These are phyloP conservation scores for Leccinum pachyderme DNA, from an alignment of 1,284 basidiomycete genomes.

Conservation along the genomic window DNA sequence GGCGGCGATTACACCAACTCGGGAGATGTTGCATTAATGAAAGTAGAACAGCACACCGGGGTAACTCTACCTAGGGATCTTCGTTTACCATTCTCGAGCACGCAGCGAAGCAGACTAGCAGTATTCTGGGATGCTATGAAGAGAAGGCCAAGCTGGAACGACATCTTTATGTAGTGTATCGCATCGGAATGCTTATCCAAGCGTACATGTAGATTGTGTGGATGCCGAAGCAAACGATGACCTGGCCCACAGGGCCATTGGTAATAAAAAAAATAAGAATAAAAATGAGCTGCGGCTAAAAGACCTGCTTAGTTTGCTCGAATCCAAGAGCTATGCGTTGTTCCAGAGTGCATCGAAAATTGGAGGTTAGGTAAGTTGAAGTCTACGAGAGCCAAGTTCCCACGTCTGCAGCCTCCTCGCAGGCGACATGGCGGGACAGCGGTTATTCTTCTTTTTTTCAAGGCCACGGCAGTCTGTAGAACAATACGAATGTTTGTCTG, in stretches of 20 bases:
- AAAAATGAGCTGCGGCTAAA: too few relatives aligned
- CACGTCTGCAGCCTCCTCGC: conserved; percentile 2
- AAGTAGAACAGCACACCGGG: conserved; percentile 48
- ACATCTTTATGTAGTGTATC: conserved; percentile 45
- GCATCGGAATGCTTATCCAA: not conserved
- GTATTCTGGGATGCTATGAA: conserved; percentile 69
- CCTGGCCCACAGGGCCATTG: too few relatives aligned
- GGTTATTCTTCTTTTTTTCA: conserved; percentile 8
- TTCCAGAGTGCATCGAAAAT: not conserved
- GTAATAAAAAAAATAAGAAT: too few relatives aligned
- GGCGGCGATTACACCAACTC: conserved; percentile 51
- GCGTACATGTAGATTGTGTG: not conserved
- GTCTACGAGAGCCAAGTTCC: conserved; percentile 5
- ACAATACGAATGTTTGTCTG: conserved; percentile 25
- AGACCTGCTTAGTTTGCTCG: too few relatives aligned
- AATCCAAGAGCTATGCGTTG: not conserved
- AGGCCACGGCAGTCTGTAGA: conserved; percentile 18
- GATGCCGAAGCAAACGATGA: too few relatives aligned
- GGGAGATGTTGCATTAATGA: conserved; percentile 47
- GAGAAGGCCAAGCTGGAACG: conserved; percentile 67
- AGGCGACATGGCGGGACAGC: conserved; percentile 18
- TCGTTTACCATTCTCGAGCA: conserved; percentile 16
- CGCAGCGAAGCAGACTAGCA: conserved; percentile 46
- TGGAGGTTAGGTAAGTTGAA: not conserved
- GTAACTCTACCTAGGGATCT: conserved; percentile 47